phyloP scores from a whole-genome alignment of 176 grass and related monocot genomes.

The Oryza glumipatula region DNA sequence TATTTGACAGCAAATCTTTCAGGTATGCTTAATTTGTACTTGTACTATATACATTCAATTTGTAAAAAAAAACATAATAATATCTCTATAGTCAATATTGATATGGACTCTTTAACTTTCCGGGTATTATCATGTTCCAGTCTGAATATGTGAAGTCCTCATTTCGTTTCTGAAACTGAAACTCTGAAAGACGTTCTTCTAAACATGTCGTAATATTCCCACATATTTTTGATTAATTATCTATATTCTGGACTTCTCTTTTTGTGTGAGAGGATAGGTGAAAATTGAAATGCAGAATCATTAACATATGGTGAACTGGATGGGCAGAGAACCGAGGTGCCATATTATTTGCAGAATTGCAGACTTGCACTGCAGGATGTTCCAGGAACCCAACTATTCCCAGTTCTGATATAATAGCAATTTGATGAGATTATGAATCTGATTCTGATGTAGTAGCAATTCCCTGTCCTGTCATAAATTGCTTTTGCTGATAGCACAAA shows the following conservation, averaged over 20 bases:
- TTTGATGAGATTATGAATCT: neutral
- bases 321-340: neutral
- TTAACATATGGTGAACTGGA: neutral
- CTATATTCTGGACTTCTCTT: too few species aligned
- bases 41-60: neutral
- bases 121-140: neutral
- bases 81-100: neutral
- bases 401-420: too few species aligned
- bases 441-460: too few species aligned
- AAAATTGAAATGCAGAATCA: neutral
- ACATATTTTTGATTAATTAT: too few species aligned
- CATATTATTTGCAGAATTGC: neutral
- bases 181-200: too few species aligned
- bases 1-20: conserved; percentile 17
- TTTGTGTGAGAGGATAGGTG: too few species aligned
- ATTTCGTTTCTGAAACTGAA: too few species aligned
- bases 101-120: neutral
- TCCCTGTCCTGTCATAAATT: too few species aligned
- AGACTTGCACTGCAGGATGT: neutral
- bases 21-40: neutral
- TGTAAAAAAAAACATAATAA: neutral
- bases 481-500: too few species aligned
- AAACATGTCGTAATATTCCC: too few species aligned
- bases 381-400: neutral
- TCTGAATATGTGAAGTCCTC: neutral